Conservation (phyloP, 2,329 filamentous ascomycete genomes). For the Aspergillus sojae region DNA sequence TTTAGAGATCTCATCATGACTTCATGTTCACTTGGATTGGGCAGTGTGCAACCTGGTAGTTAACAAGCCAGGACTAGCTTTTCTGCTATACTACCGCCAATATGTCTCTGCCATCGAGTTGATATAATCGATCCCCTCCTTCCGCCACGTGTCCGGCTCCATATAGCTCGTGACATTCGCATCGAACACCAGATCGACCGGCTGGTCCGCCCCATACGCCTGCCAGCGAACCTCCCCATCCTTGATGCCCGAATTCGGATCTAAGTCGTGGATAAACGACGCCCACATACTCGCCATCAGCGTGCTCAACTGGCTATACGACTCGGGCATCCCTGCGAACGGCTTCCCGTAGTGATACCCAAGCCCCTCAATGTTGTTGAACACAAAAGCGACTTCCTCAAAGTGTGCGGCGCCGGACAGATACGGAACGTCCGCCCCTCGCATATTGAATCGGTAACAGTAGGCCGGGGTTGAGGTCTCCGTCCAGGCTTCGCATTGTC, state of each 20-base stretch:
- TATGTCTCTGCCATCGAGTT: slow-evolving; percentile 29
- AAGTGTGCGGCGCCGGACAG: slow-evolving; percentile 57
- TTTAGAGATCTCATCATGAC: neutral
- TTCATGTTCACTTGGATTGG: neutral
- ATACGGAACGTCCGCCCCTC: slow-evolving; percentile 45
- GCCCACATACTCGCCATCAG: slow-evolving; percentile 58
- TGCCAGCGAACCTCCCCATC: slow-evolving; percentile 44
- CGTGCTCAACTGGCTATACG: slow-evolving; percentile 47
- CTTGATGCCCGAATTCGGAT: slow-evolving; percentile 46
- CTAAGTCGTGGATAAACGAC: slow-evolving; percentile 50
- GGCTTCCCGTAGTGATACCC: slow-evolving; percentile 47
- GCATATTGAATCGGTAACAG: slow-evolving; percentile 65
- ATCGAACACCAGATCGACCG: slow-evolving; percentile 55
- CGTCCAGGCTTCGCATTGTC: slow-evolving; percentile 56
- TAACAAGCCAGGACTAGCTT: neutral
- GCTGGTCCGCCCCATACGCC: slow-evolving; percentile 43
- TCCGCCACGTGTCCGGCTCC: slow-evolving; percentile 51
- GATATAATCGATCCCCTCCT: slow-evolving; percentile 35
- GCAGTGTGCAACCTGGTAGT: neutral
- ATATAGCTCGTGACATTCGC: slow-evolving; percentile 49
- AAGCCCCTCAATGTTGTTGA: slow-evolving; percentile 54
- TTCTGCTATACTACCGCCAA: slow-evolving; percentile 23
- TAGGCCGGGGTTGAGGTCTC: slow-evolving; percentile 54
- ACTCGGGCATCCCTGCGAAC: slow-evolving; percentile 44
- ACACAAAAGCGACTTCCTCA: slow-evolving; percentile 58